Evolutionary conservation across 2,329 filamentous ascomycete genomes (phyloP).

Genomic region (Fusarium burgessii): DNA sequence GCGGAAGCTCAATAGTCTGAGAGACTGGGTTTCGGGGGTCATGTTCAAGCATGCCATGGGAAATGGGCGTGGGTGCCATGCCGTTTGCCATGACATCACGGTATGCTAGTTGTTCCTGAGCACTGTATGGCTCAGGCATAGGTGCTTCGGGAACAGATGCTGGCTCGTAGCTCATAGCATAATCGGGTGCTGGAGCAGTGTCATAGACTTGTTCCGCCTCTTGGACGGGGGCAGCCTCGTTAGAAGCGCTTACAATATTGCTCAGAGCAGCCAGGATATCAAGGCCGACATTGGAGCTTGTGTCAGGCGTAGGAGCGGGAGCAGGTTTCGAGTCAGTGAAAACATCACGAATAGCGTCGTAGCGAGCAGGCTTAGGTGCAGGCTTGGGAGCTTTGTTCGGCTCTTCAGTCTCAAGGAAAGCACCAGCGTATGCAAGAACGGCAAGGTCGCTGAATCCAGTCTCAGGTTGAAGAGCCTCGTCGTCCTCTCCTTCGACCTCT

Average conservation of each 20-base stretch:
- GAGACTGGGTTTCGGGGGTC: slow-evolving; percentile 40
- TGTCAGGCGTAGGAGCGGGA: slow-evolving; percentile 43
- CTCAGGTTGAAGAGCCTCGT: slow-evolving; percentile 39
- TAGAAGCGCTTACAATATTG: slow-evolving; percentile 47
- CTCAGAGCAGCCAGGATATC: slow-evolving; percentile 53
- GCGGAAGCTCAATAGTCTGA: slow-evolving; percentile 41
- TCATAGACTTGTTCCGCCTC: slow-evolving; percentile 12
- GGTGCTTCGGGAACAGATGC: slow-evolving; percentile 16
- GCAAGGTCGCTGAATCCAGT: slow-evolving; percentile 48
- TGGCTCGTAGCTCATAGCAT: slow-evolving; percentile 21
- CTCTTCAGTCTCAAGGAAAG: slow-evolving; percentile 49
- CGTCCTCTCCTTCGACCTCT: slow-evolving; percentile 41
- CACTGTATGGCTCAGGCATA: slow-evolving; percentile 14
- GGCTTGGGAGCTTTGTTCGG: slow-evolving; percentile 42
- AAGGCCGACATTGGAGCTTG: slow-evolving; percentile 44
- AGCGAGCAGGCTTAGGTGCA: slow-evolving; percentile 50
- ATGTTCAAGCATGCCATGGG: slow-evolving; percentile 30
- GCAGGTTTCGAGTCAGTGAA: slow-evolving; percentile 54
- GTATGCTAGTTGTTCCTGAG: slow-evolving; percentile 27
- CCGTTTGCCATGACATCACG: slow-evolving; percentile 21
- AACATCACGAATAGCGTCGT: slow-evolving; percentile 57
- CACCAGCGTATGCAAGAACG: slow-evolving; percentile 49
- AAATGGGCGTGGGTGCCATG: slow-evolving; percentile 1
- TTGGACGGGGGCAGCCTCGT: slow-evolving; percentile 28
- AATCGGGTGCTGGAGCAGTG: background rate